Conservation (phyloP, 805 yeast species). For the Pichia cabralensis region DNA sequence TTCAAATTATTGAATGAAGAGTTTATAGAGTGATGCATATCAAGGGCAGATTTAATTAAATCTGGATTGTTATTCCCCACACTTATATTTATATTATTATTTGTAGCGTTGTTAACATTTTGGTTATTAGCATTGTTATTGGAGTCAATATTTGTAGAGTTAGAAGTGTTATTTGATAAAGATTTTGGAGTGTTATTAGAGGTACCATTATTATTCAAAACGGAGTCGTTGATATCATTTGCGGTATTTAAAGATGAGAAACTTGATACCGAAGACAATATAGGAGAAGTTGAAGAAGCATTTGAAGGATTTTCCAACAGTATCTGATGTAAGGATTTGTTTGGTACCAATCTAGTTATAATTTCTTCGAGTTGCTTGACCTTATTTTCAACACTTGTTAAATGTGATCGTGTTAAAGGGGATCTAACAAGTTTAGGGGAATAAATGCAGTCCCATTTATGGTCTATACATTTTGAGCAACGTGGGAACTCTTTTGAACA, state of each 20-base stretch:
- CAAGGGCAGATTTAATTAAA: no score
- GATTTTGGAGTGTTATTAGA: slow-evolving; percentile 6
- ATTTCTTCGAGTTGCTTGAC: slow-evolving; percentile 37
- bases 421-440: slow-evolving; percentile 72
- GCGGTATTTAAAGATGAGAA: neutral
- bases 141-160: no score
- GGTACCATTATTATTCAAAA: neutral
- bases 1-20: no score
- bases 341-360: slow-evolving; percentile 33
- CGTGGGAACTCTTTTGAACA: slow-evolving; percentile 74
- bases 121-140: no score
- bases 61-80: no score
- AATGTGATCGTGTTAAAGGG: slow-evolving; percentile 72
- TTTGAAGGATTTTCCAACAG: neutral
- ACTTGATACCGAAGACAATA: no score
- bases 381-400: slow-evolving; percentile 63
- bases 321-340: slow-evolving; percentile 33
- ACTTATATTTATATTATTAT: no score
- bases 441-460: slow-evolving; percentile 66
- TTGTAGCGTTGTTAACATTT: no score
- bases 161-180: no score
- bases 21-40: no score
- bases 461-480: slow-evolving; percentile 65
- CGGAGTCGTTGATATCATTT: neutral
- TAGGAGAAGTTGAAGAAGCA: neutral